A percentile compares a stretch with the other conserved stretches of the same genome.
Conservation (phyloP, 352 stramenopile genomes). For the Pythium aphanidermatum region DNA sequence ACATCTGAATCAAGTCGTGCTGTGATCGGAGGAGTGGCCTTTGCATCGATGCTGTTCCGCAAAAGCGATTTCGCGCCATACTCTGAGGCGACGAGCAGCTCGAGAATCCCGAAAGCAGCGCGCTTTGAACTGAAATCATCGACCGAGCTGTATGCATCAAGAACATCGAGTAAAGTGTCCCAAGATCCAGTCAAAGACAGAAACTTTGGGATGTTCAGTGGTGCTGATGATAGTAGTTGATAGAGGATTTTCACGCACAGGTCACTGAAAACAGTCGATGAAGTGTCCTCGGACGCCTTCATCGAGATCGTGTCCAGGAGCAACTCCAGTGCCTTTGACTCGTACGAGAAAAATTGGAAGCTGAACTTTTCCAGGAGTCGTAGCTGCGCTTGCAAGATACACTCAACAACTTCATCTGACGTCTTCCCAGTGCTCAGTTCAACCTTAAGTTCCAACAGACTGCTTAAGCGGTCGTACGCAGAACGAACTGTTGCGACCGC, state of each 20-base stretch:
- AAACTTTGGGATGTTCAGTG: conserved; percentile 18
- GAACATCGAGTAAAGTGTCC: conserved; percentile 16
- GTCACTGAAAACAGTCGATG: conserved; percentile 6
- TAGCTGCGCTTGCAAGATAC: conserved; percentile 58
- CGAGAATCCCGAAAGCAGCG: conserved; percentile 12
- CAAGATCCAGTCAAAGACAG: conserved; percentile 8
- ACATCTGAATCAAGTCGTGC: conserved; percentile 8
- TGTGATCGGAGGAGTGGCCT: not conserved
- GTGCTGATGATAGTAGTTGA: conserved; percentile 10
- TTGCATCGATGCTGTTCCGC: not conserved
- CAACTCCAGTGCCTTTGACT: conserved; percentile 60
- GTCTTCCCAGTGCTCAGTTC: conserved; percentile 43
- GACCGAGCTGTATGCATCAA: conserved; percentile 2
- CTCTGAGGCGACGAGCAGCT: conserved; percentile 14
- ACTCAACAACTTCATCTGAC: conserved; percentile 64
- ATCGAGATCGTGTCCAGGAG: conserved; percentile 27
- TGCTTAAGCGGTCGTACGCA: conserved; percentile 57
- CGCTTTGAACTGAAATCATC: conserved; percentile 5
- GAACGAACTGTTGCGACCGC: conserved; percentile 42
- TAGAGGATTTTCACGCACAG: conserved; percentile 17
- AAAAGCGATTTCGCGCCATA: conserved; percentile 12
- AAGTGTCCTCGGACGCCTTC: not conserved
- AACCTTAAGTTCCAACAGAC: conserved; percentile 42
- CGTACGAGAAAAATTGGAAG: conserved; percentile 75
- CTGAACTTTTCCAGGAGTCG: conserved; percentile 65